Evolutionary conservation across 176 grass and related monocot genomes (phyloP), one percentile per base, ranked within the genome.

Genomic region (Bromus sterilis): DNA sequence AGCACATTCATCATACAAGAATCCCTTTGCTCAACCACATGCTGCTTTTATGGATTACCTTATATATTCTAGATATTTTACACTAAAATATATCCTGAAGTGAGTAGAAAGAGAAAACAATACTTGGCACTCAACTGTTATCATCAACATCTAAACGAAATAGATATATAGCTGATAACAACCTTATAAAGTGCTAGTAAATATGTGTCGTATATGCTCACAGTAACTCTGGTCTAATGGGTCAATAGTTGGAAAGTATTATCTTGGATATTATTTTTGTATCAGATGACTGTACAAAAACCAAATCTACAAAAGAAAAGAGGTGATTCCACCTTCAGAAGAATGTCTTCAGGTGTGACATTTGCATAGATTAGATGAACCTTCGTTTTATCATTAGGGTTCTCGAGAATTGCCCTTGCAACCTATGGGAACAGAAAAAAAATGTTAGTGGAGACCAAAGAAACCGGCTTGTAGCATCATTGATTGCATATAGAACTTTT

Each of bases 281-380:
- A 41, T 18, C 39, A 73, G 28, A 74, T 10, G 2, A 31, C 13
- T 69, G 11, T 3, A 75, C 26, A 0, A 60, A 64, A 78, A 74
- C 11, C 3, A 67, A 57, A 60, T 59, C 2, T 14, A 7, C n/a
- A 32, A 56, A 57, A 26, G 81, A 28, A 81, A 64, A 51, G 12
- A 44, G 21, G 25, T 62, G 3, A 80, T 24, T 34, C 33, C 31
- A 99, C 96, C 96, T 99, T 99, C 57, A 99, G 80, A 88, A 99
- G 96, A 72, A 99, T 99, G 82, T 99, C 96, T 66, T 99, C 96
- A 36, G 82, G 70, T 49, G 93, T 87, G 74, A 95, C 96, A 88
- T 99, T 95, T 42, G 96, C 96, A 48, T 99, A 99, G 68, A 99
- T 88, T 34, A 99, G 89, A 79, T 99, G 83, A 88, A 99, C 91